Conservation (phyloP, 441 rosid species). For the Viola pubescens region DNA sequence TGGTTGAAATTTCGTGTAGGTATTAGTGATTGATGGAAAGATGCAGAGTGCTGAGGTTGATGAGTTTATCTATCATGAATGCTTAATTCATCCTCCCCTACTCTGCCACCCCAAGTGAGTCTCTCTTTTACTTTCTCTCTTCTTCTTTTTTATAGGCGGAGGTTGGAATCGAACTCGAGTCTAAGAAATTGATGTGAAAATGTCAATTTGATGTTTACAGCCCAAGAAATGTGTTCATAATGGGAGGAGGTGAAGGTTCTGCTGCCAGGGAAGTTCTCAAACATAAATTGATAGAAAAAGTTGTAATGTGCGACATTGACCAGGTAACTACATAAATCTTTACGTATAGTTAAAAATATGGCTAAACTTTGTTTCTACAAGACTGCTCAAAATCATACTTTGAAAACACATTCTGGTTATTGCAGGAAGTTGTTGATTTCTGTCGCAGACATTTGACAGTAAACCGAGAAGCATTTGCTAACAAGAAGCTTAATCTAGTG, state of each 20-base stretch:
- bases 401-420: background rate
- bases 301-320: conserved; percentile 95
- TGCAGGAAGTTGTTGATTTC: conserved; percentile 85
- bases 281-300: conserved; percentile 56
- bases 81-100: conserved; percentile 79
- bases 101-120: conserved; percentile 63
- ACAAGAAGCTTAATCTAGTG: conserved; percentile 64
- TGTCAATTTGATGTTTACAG: conserved; percentile 23
- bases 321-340: conserved; percentile 31
- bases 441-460: conserved; percentile 57
- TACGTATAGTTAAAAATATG: background rate
- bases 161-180: background rate
- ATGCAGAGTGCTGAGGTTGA: conserved; percentile 95
- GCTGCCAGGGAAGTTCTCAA: conserved; percentile 85
- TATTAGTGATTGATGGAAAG: conserved; percentile 86
- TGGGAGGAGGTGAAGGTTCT: conserved; percentile 99
- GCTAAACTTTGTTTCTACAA: background rate
- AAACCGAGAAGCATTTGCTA: conserved; percentile 62
- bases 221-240: conserved; percentile 64
- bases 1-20: conserved; percentile 25
- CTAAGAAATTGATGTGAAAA: background rate
- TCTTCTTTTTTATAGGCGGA: background rate
- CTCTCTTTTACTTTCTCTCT: background rate
- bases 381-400: background rate
- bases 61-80: conserved; percentile 90